Conservation (phyloP, 2,329 filamentous ascomycete species). For the Curvularia verruculosa region DNA sequence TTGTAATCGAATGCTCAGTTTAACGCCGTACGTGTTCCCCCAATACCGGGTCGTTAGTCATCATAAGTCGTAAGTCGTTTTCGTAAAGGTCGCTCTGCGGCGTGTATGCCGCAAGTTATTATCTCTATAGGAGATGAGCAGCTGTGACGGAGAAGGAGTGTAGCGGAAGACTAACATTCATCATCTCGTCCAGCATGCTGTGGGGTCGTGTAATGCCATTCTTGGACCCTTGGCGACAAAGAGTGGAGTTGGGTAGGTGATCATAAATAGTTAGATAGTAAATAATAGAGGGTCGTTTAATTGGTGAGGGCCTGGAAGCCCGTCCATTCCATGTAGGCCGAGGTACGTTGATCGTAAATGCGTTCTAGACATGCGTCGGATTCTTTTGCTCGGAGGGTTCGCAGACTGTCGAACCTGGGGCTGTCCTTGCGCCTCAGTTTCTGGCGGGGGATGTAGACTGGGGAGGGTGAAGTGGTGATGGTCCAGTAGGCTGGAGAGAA, state of each 20-base stretch:
- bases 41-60: constrained; percentile 7
- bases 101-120: constrained; percentile 5
- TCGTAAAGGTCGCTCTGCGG: constrained; percentile 11
- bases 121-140: constrained; percentile 1
- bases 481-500: constrained; percentile 18
- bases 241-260: background rate
- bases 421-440: constrained; percentile 27
- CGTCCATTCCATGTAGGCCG: constrained; percentile 37
- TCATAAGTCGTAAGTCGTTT: constrained; percentile 11
- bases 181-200: background rate
- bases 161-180: constrained; percentile 2
- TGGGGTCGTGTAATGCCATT: background rate
- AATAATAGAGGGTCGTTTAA: background rate
- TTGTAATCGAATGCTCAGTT: constrained; percentile 16
- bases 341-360: constrained; percentile 39
- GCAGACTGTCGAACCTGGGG: constrained; percentile 39
- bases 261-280: background rate
- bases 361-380: constrained; percentile 44
- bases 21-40: constrained; percentile 9
- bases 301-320: constrained; percentile 21
- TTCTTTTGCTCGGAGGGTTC: constrained; percentile 42
- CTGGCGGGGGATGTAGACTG: constrained; percentile 17
- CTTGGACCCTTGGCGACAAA: background rate
- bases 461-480: constrained; percentile 15
- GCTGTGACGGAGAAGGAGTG: background rate